phyloP scores from a whole-genome alignment of 192 early-diverging fungal genomes.

The Spizellomyces punctatus region DNA sequence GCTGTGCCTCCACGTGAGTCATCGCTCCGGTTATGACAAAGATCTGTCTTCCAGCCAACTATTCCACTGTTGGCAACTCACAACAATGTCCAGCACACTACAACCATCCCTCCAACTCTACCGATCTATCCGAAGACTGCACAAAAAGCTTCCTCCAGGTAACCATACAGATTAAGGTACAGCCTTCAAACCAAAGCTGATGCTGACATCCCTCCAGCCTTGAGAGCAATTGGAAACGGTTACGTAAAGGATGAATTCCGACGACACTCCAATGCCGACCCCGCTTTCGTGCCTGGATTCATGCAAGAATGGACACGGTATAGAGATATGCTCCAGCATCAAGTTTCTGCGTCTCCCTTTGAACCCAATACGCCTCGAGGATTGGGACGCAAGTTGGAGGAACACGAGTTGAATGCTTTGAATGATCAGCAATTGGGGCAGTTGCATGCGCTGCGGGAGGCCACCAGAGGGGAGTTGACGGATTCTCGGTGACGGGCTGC shows the following conservation, averaged over 20 bases:
- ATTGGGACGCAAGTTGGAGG: conserved; percentile 17
- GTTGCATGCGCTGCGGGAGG: conserved; percentile 27
- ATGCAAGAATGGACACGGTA: conserved; percentile 21
- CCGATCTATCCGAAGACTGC: conserved; percentile 33
- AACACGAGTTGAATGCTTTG: conserved; percentile 11
- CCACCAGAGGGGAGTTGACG: conserved; percentile 5
- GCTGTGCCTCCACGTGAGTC: too few species aligned
- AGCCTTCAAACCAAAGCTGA: background rate
- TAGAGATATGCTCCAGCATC: conserved; percentile 20
- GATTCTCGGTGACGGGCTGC: too few species aligned
- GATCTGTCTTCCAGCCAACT: too few species aligned
- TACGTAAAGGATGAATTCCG: conserved; percentile 35
- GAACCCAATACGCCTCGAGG: background rate
- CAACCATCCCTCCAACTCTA: conserved; percentile 30
- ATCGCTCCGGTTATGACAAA: too few species aligned
- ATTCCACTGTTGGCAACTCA: too few species aligned
- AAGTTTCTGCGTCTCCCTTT: background rate
- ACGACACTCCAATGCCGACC: conserved; percentile 28
- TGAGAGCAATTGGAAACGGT: conserved; percentile 26
- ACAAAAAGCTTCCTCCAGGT: conserved; percentile 32
- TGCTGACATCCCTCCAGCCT: conserved; percentile 1
- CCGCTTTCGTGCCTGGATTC: conserved; percentile 26
- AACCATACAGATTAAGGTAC: background rate
- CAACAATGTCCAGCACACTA: too few species aligned
- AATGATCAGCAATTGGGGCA: conserved; percentile 27